phyloP scores from a whole-genome alignment of 768 basidiomycete genomes.

The Boletus coccyginus region DNA sequence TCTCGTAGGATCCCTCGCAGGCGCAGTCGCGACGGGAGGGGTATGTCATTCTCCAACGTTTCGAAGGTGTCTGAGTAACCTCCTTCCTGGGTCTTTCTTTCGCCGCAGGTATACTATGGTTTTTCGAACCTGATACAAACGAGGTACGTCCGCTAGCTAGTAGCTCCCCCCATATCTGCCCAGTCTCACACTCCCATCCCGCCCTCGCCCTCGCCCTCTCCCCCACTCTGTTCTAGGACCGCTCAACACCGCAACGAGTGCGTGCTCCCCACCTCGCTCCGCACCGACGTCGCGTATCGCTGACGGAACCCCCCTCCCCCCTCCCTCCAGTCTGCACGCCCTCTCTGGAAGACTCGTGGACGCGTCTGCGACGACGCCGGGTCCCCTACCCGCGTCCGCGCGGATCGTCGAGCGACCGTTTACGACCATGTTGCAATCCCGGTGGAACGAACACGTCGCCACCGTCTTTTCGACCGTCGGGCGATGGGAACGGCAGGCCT shows the following conservation, averaged over 20 bases:
- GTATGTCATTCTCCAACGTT: constrained; percentile 31
- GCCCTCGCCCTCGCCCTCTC: too few relatives aligned
- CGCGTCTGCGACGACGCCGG: constrained; percentile 44
- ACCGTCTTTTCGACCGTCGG: constrained; percentile 41
- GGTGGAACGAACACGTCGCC: constrained; percentile 60
- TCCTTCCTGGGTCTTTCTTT: neutral
- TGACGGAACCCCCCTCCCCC: too few relatives aligned
- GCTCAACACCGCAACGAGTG: constrained; percentile 56
- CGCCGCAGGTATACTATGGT: constrained; percentile 62
- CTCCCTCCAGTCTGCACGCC: constrained; percentile 40
- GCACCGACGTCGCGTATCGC: too few relatives aligned
- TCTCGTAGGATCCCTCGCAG: constrained; percentile 64
- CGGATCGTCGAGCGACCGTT: constrained; percentile 50
- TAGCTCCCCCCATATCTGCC: too few relatives aligned
- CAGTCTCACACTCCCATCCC: too few relatives aligned
- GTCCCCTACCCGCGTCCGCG: constrained; percentile 55
- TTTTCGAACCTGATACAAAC: constrained; percentile 64
- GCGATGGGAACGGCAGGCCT: constrained; percentile 44
- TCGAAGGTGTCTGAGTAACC: neutral
- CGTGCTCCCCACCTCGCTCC: neutral
- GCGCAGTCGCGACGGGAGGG: constrained; percentile 65
- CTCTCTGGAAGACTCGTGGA: constrained; percentile 52
- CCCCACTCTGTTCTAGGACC: constrained; percentile 37
- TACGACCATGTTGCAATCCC: constrained; percentile 44
- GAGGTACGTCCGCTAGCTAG: constrained; percentile 29